Percentiles rank a stretch among this genome's conserved stretches.
Conservation (phyloP, 1,284 basidiomycete genomes). For the Paramarasmius palmivorus region DNA sequence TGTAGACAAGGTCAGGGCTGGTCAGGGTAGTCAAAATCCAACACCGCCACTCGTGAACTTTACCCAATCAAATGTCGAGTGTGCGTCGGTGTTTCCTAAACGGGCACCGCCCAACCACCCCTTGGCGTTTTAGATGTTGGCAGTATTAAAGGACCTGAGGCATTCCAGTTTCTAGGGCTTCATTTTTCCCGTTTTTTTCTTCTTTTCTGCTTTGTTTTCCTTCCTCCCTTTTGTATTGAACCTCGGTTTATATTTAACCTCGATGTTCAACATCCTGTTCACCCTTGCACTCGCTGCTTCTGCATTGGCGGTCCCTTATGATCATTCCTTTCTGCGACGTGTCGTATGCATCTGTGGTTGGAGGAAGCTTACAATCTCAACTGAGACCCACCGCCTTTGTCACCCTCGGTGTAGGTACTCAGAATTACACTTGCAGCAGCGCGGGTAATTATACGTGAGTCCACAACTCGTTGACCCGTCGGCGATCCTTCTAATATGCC, state of each 20-base stretch:
- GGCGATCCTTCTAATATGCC: neutral
- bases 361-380: neutral
- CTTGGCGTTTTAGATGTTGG: too few relatives aligned
- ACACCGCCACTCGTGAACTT: too few relatives aligned
- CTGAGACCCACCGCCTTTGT: conserved; percentile 28
- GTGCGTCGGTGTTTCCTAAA: too few relatives aligned
- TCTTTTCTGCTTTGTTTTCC: neutral
- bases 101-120: too few relatives aligned
- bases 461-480: neutral
- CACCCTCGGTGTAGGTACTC: conserved; percentile 44
- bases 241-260: too few relatives aligned
- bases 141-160: too few relatives aligned
- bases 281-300: too few relatives aligned
- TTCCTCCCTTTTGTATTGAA: neutral
- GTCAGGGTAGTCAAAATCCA: too few relatives aligned
- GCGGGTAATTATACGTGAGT: conserved; percentile 38
- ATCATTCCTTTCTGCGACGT: neutral
- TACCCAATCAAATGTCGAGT: too few relatives aligned
- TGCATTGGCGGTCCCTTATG: too few relatives aligned
- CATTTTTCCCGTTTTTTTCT: neutral
- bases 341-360: neutral
- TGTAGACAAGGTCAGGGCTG: too few relatives aligned
- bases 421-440: conserved; percentile 46
- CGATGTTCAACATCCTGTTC: too few relatives aligned
- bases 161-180: neutral